These are phyloP conservation scores for Vigna trinervia DNA, from an alignment of 306 rosid species.

Conservation along the genomic window DNA sequence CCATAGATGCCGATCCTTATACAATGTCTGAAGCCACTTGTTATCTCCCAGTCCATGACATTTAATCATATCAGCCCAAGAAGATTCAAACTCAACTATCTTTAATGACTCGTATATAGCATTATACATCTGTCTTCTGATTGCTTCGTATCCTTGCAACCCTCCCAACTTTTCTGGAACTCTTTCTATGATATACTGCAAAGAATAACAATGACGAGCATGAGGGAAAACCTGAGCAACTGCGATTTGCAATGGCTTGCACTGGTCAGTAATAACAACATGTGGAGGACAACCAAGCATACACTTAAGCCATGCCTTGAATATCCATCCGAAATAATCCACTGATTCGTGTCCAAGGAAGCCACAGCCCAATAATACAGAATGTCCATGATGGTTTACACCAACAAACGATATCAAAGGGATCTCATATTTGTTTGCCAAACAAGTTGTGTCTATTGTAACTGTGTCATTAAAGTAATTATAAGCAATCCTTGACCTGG, in stretches of 20 bases:
- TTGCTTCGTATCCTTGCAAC: slow-evolving; percentile 68
- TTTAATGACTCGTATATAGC: slow-evolving; percentile 67
- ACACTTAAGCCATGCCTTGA: slow-evolving; percentile 74
- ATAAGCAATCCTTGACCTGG: slow-evolving; percentile 70
- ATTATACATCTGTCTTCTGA: slow-evolving; percentile 59
- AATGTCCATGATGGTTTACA: slow-evolving; percentile 75
- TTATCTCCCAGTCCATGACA: slow-evolving; percentile 60
- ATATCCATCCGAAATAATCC: slow-evolving; percentile 73
- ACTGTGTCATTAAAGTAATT: slow-evolving; percentile 68
- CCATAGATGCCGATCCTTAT: slow-evolving; percentile 66
- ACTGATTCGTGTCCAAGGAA: slow-evolving; percentile 70
- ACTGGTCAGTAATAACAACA: slow-evolving; percentile 70
- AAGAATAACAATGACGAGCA: slow-evolving; percentile 69
- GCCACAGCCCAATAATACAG: slow-evolving; percentile 76
- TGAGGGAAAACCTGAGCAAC: slow-evolving; percentile 68
- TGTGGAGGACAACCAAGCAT: slow-evolving; percentile 65
- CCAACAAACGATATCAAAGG: slow-evolving; percentile 77
- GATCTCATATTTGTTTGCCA: slow-evolving; percentile 75
- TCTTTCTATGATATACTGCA: slow-evolving; percentile 69
- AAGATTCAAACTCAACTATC: slow-evolving; percentile 72
- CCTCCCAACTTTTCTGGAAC: slow-evolving; percentile 88
- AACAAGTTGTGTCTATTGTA: slow-evolving; percentile 69
- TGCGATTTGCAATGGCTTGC: slow-evolving; percentile 69
- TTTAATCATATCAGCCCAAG: slow-evolving; percentile 71
- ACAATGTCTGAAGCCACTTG: slow-evolving; percentile 70